Evolutionary conservation across 202 grass and related monocot species (phyloP), one percentile per base, ranked within the genome.

Genomic region (Zizania palustris): DNA sequence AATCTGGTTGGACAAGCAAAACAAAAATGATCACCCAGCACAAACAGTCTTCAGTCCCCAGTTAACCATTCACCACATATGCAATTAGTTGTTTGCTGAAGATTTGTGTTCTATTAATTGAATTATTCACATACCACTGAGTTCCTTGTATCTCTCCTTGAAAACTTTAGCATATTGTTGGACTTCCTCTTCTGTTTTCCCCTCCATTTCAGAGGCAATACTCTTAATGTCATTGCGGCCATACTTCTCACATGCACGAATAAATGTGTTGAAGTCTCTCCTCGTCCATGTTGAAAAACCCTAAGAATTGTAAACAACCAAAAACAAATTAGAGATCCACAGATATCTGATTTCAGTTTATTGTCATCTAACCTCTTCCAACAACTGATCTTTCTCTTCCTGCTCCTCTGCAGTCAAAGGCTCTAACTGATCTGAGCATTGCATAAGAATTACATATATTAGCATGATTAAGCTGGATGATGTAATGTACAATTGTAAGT

Each of bases 161-260:
- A 99, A 99, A 83, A 90, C 87, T 71, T 77, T 82, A 66, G 92
- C 87, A 90, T 99, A 99, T 68, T 80, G 89, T 55, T 92, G 89
- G 56, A 99, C 96, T 86, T 99, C 96, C 71, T 99, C 96, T 85
- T 99, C 91, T 40, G 92, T 87, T 72, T 99, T 99, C 42, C 96
- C 92, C 65, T 99, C 96, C 71, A 95, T 90, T 77, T 99, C 96
- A 83, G 83, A 86, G 71, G 89, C 88, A 85, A 99, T 95, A 83
- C 71, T 89, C 78, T 90, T 99, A 28, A 99, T 93, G 69, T 95
- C 96, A 90, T 85, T 95, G 21, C 96, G 87, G 16, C 96, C 96
- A 81, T 93, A 96, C 56, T 96, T 99, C 81, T 99, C 96, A 60
- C 96, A 99, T 49, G 96, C 92, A 72, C 96, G 87, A 58, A 95